Evolutionary conservation across 164 flowering plant genomes (phyloP).

Genomic region (Nelumbo lutea): DNA sequence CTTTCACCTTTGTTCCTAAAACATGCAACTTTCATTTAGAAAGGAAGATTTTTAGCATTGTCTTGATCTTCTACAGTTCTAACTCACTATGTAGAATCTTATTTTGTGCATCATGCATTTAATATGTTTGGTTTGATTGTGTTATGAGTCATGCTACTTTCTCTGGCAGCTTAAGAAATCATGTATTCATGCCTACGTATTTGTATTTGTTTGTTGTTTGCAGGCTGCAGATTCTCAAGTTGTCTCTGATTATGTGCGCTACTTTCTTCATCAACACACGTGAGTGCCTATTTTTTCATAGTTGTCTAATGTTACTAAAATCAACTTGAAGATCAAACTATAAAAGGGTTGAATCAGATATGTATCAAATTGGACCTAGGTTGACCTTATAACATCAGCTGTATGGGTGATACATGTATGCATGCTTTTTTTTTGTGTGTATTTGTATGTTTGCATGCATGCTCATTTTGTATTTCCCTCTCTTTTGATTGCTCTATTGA

Average conservation of each 20-base stretch:
- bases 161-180: neutral
- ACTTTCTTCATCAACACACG: conserved; percentile 90
- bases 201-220: conserved; percentile 5
- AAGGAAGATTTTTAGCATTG: too few relatives aligned
- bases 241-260: conserved; percentile 84
- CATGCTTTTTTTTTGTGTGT: too few relatives aligned
- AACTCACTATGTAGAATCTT: neutral
- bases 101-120: neutral
- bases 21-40: too few relatives aligned
- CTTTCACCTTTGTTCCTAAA: too few relatives aligned
- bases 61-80: too few relatives aligned
- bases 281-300: conserved; percentile 28
- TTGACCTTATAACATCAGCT: too few relatives aligned
- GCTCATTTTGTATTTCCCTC: too few relatives aligned
- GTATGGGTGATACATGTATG: too few relatives aligned
- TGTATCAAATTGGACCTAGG: too few relatives aligned
- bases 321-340: neutral
- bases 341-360: too few relatives aligned
- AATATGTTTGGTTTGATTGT: neutral
- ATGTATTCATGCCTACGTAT: neutral
- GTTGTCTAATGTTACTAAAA: neutral
- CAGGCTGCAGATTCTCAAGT: conserved; percentile 96
- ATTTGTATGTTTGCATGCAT: too few relatives aligned
- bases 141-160: neutral
- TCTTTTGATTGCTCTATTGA: too few relatives aligned